Conservation (phyloP, 1,284 basidiomycete species). For the Fomitopsis betulina region DNA sequence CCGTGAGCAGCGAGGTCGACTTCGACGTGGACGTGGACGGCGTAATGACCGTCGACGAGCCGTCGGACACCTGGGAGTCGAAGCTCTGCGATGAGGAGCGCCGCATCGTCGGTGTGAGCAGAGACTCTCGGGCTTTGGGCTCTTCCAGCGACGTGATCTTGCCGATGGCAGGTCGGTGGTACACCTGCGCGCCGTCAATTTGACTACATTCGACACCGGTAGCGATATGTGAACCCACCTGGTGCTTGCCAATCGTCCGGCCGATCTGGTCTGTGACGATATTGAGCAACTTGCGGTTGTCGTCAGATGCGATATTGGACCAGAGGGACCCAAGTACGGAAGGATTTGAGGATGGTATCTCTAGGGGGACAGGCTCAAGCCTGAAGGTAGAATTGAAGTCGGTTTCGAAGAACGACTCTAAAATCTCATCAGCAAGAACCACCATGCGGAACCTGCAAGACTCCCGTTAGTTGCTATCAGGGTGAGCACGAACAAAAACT, state of each 20-base stretch:
- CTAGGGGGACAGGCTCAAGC: constrained; percentile 66
- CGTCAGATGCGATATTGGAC: constrained; percentile 84
- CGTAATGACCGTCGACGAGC: constrained; percentile 9
- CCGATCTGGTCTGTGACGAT: constrained; percentile 91
- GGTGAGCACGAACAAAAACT: constrained; percentile 14
- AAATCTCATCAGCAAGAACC: constrained; percentile 88
- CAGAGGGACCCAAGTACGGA: constrained; percentile 82
- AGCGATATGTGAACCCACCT: constrained; percentile 36
- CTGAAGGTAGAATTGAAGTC: constrained; percentile 87
- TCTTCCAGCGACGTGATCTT: constrained; percentile 80
- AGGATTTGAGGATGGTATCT: constrained; percentile 51
- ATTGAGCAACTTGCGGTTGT: constrained; percentile 82
- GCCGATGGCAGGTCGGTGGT: constrained; percentile 81
- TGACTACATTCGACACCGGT: not conserved
- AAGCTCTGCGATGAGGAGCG: constrained; percentile 55
- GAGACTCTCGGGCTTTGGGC: constrained; percentile 82
- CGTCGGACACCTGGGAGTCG: constrained; percentile 17
- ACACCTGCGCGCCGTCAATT: constrained; percentile 38
- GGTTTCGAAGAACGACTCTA: constrained; percentile 92
- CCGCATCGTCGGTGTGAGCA: constrained; percentile 69
- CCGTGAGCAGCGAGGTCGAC: constrained; percentile 19
- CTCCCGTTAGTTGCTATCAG: not conserved
- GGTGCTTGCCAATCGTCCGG: constrained; percentile 88
- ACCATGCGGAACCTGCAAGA: constrained; percentile 91
- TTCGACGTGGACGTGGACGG: constrained; percentile 13